Conservation (phyloP, 2,329 filamentous ascomycete genomes). For the Aschersonia sp. region DNA sequence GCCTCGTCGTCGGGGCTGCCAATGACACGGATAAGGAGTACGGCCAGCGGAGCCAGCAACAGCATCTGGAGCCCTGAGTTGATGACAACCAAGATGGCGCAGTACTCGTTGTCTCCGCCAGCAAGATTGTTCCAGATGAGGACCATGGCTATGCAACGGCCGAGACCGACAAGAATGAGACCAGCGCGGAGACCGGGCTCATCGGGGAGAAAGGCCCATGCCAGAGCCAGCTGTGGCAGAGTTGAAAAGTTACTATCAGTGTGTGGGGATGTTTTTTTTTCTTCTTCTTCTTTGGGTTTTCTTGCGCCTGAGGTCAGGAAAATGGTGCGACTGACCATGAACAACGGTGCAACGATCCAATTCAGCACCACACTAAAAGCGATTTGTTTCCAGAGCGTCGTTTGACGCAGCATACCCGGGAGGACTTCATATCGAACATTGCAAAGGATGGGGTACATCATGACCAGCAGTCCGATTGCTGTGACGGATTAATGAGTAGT, state of each 20-base stretch:
- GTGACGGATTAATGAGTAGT: background rate
- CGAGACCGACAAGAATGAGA: conserved; percentile 69
- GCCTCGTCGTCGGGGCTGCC: conserved; percentile 23
- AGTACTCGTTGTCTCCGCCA: conserved; percentile 67
- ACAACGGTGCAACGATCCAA: conserved; percentile 67
- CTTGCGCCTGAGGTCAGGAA: too few relatives aligned
- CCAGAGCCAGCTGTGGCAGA: conserved; percentile 38
- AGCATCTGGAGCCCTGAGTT: conserved; percentile 65
- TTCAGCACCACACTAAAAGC: conserved; percentile 49
- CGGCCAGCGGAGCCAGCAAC: conserved; percentile 53
- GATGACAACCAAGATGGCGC: conserved; percentile 62
- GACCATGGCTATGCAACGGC: conserved; percentile 79
- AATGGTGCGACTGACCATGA: conserved; percentile 50
- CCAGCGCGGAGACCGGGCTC: conserved; percentile 44
- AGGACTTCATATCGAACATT: conserved; percentile 69
- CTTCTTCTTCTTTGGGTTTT: too few relatives aligned
- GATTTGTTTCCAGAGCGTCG: conserved; percentile 64
- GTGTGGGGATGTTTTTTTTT: too few relatives aligned
- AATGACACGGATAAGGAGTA: conserved; percentile 59
- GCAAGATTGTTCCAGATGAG: conserved; percentile 58
- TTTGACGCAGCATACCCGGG: conserved; percentile 47
- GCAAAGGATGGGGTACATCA: conserved; percentile 92
- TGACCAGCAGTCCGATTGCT: conserved; percentile 70
- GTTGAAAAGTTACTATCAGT: background rate
- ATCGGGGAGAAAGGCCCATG: conserved; percentile 54